Evolutionary conservation across 2,329 filamentous ascomycete species (phyloP).

Genomic region (Scolecobasidium constrictum): DNA sequence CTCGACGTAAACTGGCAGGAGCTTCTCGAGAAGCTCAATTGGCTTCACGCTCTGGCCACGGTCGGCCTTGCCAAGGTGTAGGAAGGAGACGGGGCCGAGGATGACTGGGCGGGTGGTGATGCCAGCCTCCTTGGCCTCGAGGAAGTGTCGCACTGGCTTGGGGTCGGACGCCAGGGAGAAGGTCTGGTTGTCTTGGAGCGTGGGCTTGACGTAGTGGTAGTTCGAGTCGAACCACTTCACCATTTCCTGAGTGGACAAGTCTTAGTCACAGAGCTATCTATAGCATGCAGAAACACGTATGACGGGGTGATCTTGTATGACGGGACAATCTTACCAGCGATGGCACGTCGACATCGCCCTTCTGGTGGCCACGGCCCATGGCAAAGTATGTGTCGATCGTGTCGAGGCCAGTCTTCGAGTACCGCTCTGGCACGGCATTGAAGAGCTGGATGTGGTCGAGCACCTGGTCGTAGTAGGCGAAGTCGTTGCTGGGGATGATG

Average conservation of each 20-base stretch:
- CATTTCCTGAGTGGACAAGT: conserved; percentile 87
- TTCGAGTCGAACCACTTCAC: conserved; percentile 99
- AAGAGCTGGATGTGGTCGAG: conserved; percentile 98
- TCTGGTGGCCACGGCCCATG: conserved; percentile 98
- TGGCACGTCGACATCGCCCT: conserved; percentile 85
- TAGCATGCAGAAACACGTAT: conserved; percentile 11
- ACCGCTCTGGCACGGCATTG: conserved; percentile 84
- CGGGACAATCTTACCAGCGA: conserved; percentile 44
- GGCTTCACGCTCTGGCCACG: conserved; percentile 86
- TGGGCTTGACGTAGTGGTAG: conserved; percentile 99
- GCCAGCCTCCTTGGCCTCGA: conserved; percentile 95
- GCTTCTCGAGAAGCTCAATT: conserved; percentile 86
- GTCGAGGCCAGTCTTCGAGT: conserved; percentile 81
- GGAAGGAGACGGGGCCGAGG: conserved; percentile 93
- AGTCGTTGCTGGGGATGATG: conserved; percentile 98
- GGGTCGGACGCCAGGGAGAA: conserved; percentile 82
- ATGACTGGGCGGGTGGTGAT: conserved; percentile 88
- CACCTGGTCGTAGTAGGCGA: conserved; percentile 96
- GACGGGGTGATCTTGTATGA: background rate
- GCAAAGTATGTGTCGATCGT: conserved; percentile 96
- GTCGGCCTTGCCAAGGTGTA: conserved; percentile 95
- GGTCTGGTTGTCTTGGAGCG: conserved; percentile 89
- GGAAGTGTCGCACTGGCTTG: conserved; percentile 91
- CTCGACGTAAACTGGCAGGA: conserved; percentile 89
- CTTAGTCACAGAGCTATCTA: conserved; percentile 20